Conservation (phyloP, 2,329 filamentous ascomycete genomes). For the Trichophyton schoenleinii region DNA sequence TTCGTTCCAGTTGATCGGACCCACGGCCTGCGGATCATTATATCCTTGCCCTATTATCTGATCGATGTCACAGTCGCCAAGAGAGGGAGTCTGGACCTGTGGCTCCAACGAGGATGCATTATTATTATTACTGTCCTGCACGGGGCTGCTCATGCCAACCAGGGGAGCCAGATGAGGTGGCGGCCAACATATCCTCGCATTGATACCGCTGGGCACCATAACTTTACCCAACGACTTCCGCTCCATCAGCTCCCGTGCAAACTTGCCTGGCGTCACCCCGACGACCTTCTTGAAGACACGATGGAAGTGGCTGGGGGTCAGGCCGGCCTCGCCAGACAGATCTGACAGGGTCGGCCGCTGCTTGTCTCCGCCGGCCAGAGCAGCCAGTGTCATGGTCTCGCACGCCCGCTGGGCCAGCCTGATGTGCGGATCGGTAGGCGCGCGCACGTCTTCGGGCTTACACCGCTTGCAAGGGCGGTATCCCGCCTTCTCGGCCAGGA, state of each 20-base stretch:
- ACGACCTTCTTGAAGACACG: constrained; percentile 42
- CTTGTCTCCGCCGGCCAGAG: constrained; percentile 15
- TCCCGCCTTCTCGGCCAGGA: constrained; percentile 38
- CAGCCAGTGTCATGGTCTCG: constrained; percentile 20
- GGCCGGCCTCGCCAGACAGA: constrained; percentile 35
- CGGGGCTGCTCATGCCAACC: neutral
- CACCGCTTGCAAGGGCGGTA: constrained; percentile 47
- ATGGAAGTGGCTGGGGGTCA: constrained; percentile 43
- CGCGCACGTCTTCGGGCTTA: constrained; percentile 30
- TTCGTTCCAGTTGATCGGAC: constrained; percentile 23
- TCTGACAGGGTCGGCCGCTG: constrained; percentile 31
- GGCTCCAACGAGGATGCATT: neutral
- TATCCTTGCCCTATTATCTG: neutral
- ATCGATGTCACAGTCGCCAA: constrained; percentile 3
- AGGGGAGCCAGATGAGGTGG: constrained; percentile 3
- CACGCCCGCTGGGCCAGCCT: constrained; percentile 23
- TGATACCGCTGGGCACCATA: constrained; percentile 10
- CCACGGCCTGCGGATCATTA: neutral
- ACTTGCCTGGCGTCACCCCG: constrained; percentile 39
- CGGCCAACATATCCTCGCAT: constrained; percentile 8
- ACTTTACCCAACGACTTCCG: constrained; percentile 13
- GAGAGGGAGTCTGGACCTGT: neutral
- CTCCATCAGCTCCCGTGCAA: constrained; percentile 15
- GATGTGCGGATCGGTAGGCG: constrained; percentile 22
- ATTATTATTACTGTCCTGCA: neutral